Percentiles rank a stretch among this genome's conserved stretches.
phyloP scores from a whole-genome alignment of 306 rosid genomes.

The Pyrus betulifolia region DNA sequence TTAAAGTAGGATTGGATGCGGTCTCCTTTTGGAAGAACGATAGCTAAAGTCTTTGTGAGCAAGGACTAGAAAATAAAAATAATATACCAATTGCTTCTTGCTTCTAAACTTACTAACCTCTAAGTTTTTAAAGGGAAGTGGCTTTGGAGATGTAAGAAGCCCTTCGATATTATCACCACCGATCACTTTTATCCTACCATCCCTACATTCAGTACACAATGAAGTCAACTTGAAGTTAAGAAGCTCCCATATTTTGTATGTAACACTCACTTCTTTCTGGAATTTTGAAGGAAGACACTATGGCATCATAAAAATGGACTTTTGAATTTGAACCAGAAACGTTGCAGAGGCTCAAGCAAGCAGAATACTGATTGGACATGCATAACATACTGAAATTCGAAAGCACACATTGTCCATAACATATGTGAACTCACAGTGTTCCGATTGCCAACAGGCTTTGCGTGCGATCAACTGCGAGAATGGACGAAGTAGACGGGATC shows the following conservation, averaged over 20 bases:
- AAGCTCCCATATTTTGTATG: neutral
- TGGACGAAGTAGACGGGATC: slow-evolving; percentile 69
- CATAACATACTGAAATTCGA: neutral
- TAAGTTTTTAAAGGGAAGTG: slow-evolving; percentile 50
- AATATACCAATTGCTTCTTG: neutral
- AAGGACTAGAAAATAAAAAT: neutral
- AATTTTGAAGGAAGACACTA: neutral
- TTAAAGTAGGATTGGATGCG: neutral
- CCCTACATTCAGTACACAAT: slow-evolving; percentile 45
- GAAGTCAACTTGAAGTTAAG: neutral
- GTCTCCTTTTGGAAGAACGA: neutral
- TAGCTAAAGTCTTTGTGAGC: neutral
- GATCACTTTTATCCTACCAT: slow-evolving; percentile 83
- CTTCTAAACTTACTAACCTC: slow-evolving; percentile 48
- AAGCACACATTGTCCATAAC: neutral
- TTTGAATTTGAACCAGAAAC: neutral
- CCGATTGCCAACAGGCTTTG: slow-evolving; percentile 75
- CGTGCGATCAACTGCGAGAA: slow-evolving; percentile 65
- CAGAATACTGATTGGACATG: neutral
- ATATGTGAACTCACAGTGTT: slow-evolving; percentile 51
- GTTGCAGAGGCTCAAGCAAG: neutral
- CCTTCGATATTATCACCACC: slow-evolving; percentile 81
- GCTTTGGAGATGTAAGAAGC: slow-evolving; percentile 55
- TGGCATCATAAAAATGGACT: neutral
- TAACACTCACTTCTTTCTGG: neutral